Base-by-base conservation (phyloP, 345 rosid species). In the Euphorbia lathyris region DNA sequence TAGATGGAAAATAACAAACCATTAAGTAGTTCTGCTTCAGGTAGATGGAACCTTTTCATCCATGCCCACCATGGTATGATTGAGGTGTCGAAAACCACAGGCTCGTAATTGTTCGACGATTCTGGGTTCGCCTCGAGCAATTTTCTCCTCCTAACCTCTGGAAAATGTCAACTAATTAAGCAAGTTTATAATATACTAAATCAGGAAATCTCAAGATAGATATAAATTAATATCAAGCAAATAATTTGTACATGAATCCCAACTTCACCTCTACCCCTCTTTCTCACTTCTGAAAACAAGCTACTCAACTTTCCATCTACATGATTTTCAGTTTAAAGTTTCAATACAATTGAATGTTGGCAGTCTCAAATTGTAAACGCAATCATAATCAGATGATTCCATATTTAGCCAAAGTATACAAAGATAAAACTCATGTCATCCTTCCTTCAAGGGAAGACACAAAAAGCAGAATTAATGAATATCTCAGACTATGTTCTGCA, bases 41-140 rank as follows among this genome's bases (percentile, higher is more conserved):
- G 96, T 47, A 94, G 87, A 79, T 94, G 97, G 79, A 83, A 94
- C 69, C 96, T 85, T 83, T 90, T 90, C 72, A 87, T 82, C 98
- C 97, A 94, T 47, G 88, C 86, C 98, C 98, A 94, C 98, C 97
- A 94, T 59, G 97, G 98, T 48, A 94, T 76, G 17, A 87, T 84
- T 58, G 97, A 86, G 20, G 98, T 89, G 74, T 94, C 95, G 34
- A 94, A 94, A 66, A 91, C 79, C 22, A 94, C 83, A 72, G 85
- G 95, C 51, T 88, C 90, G 6, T 94, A 85, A 22, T 91, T 94
- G 68, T 82, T 88, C 17, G 92, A 84, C 13, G 96, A 78, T 76
- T 91, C 96, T 11, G 97, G 97, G 77, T 85, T 89, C 47, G 74
- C 81, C 78, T 89, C 84, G 0, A 94, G 86, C 96, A 89, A 91